Evolutionary conservation across 75 land plant genomes (phyloP).

Genomic region (Pseudotsuga menziesii): DNA sequence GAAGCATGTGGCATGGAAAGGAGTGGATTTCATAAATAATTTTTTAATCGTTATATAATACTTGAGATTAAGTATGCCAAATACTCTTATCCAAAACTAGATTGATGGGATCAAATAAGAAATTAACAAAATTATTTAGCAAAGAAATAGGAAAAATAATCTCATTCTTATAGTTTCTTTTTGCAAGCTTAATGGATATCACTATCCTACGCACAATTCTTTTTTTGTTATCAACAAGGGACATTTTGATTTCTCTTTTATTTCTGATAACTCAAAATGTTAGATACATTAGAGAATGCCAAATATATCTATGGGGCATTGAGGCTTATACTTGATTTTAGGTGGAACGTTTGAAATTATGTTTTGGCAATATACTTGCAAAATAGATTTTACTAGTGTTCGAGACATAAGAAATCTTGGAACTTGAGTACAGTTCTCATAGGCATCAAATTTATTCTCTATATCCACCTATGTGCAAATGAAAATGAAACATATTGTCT

Average conservation of each 20-base stretch:
- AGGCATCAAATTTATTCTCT: neutral
- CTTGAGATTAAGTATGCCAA: no score
- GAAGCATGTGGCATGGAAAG: no score
- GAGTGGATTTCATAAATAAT: no score
- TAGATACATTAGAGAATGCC: neutral
- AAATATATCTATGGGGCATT: neutral
- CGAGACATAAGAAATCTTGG: neutral
- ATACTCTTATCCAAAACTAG: no score
- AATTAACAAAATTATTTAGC: no score
- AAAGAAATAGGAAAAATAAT: no score
- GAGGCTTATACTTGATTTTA: neutral
- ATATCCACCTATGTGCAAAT: neutral
- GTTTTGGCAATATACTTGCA: neutral
- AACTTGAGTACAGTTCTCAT: neutral
- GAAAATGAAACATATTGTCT: neutral
- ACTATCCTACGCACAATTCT: constrained; percentile 90
- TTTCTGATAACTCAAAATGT: neutral
- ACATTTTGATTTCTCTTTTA: neutral
- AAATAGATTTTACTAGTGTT: neutral
- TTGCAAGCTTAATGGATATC: constrained; percentile 7
- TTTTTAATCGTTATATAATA: no score
- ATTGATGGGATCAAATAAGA: no score
- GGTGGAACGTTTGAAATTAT: neutral
- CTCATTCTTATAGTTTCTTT: neutral
- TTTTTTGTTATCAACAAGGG: constrained; percentile 92